Evolutionary conservation across 768 basidiomycete genomes (phyloP).

Genomic region (Suillus alpinus): DNA sequence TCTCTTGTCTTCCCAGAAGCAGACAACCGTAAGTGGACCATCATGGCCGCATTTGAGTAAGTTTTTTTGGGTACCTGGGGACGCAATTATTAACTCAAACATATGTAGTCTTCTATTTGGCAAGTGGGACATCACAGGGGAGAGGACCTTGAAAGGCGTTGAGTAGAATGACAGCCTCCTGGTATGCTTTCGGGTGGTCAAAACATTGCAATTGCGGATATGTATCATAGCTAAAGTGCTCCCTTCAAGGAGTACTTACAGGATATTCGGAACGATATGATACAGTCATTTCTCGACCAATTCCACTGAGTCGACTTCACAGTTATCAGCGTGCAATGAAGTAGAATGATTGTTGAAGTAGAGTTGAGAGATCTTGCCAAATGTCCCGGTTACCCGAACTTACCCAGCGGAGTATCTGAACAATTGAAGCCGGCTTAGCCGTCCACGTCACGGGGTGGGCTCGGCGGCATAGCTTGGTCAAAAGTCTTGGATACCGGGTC

Average conservation of each 20-base stretch:
- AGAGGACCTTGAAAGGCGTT: constrained; percentile 11
- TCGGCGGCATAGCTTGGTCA: not conserved
- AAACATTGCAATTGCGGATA: not conserved
- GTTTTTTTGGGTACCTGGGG: constrained; percentile 28
- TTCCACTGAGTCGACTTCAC: not conserved
- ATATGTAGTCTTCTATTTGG: constrained; percentile 37
- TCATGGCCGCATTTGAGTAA: constrained; percentile 88
- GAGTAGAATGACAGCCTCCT: not conserved
- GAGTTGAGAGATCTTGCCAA: not conserved
- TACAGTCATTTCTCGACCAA: not conserved
- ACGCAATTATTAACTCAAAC: not conserved
- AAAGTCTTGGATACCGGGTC: no score
- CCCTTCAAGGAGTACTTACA: not conserved
- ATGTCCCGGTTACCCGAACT: not conserved
- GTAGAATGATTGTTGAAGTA: not conserved
- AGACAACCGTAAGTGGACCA: constrained; percentile 97
- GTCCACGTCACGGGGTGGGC: constrained; percentile 1
- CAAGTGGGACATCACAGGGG: constrained; percentile 39
- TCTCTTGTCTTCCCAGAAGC: constrained; percentile 92
- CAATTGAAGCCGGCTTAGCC: no score
- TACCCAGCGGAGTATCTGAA: not conserved
- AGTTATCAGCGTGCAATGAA: not conserved
- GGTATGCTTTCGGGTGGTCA: not conserved
- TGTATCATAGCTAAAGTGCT: not conserved
- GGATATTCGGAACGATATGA: not conserved